These are phyloP conservation scores for Parmelia sp. DNA, from an alignment of 495 filamentous ascomycete genomes.

Conservation along the genomic window DNA sequence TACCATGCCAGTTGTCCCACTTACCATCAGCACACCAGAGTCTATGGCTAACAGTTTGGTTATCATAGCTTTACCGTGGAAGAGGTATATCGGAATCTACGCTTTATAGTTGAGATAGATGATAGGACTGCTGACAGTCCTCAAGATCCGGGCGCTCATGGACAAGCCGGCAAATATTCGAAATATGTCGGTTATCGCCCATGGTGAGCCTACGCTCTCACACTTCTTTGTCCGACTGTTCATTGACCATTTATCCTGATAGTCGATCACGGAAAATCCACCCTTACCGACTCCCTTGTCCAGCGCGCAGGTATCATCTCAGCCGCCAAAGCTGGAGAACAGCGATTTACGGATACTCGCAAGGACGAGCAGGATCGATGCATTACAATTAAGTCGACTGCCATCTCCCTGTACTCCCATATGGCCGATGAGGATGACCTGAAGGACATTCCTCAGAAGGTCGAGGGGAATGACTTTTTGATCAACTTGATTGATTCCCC, in stretches of 20 bases:
- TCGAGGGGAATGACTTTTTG: slow-evolving; percentile 90
- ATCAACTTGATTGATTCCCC: slow-evolving; percentile 99
- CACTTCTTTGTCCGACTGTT: background rate
- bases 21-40: background rate
- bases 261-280: slow-evolving; percentile 99
- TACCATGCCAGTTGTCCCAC: background rate
- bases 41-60: slow-evolving; percentile 4
- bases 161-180: slow-evolving; percentile 97
- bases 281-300: slow-evolving; percentile 96
- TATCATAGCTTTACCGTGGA: slow-evolving; percentile 91
- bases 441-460: slow-evolving; percentile 89
- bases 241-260: slow-evolving; percentile 16
- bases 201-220: slow-evolving; percentile 52
- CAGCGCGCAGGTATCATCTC: slow-evolving; percentile 99
- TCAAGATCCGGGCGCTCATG: slow-evolving; percentile 86
- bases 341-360: slow-evolving; percentile 94
- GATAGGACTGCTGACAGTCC: slow-evolving; percentile 28
- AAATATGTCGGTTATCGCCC: slow-evolving; percentile 99
- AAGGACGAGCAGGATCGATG: slow-evolving; percentile 97
- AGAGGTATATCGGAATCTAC: slow-evolving; percentile 52
- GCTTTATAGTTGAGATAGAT: background rate
- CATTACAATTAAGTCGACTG: slow-evolving; percentile 99
- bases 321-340: slow-evolving; percentile 91
- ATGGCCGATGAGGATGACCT: slow-evolving; percentile 77
- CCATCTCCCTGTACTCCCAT: slow-evolving; percentile 94